Evolutionary conservation across 177 flowering plant genomes (phyloP).

Genomic region (Vitis hybrid): DNA sequence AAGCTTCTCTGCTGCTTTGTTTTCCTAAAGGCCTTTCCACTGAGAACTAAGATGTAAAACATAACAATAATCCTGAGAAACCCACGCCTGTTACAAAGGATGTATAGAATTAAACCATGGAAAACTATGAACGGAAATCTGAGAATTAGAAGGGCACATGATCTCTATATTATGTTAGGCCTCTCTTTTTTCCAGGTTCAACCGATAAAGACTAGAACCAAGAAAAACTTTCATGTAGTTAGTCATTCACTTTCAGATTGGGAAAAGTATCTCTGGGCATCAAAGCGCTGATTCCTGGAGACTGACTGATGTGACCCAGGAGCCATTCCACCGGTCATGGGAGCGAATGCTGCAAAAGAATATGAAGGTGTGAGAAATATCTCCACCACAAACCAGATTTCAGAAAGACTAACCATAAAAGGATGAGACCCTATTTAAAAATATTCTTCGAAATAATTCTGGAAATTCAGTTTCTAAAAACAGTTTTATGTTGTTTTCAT

Average conservation of each 20-base stretch:
- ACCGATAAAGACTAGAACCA: no score
- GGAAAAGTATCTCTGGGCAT: slow-evolving; percentile 51
- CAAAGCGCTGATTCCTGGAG: slow-evolving; percentile 48
- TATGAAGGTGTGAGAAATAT: neutral
- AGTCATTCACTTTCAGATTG: slow-evolving; percentile 23
- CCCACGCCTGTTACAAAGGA: no score
- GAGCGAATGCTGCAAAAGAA: slow-evolving; percentile 69
- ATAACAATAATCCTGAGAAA: no score
- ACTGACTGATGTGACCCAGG: slow-evolving; percentile 23
- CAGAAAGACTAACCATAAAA: neutral
- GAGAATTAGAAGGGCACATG: no score
- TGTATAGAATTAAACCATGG: no score
- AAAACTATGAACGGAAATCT: no score
- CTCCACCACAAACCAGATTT: neutral
- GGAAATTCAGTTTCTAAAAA: no score
- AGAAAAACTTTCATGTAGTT: neutral
- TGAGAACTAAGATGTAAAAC: no score
- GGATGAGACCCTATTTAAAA: neutral
- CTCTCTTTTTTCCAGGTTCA: no score
- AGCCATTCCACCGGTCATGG: slow-evolving; percentile 45
- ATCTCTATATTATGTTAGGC: no score
- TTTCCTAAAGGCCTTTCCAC: no score
- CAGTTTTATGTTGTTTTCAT: neutral
- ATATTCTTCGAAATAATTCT: neutral
- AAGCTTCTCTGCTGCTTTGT: no score